Evolutionary conservation across 192 early-diverging fungal genomes (phyloP).

Genomic region (Coemansia sp.): DNA sequence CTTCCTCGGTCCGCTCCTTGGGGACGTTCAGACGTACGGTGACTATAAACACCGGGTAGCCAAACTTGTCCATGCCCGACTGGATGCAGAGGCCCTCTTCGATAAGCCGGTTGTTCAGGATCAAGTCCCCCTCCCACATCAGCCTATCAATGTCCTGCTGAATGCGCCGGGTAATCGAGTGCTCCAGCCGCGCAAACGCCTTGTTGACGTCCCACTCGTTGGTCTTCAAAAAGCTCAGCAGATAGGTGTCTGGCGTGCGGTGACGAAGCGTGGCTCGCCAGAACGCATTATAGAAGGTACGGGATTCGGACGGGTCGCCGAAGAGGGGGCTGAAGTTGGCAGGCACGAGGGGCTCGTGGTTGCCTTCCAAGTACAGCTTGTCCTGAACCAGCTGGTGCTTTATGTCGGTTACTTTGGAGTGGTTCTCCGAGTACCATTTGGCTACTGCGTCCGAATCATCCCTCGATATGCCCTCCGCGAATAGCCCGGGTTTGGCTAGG

Average conservation of each 20-base stretch:
- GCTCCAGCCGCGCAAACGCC: constrained; percentile 63
- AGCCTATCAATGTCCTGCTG: constrained; percentile 58
- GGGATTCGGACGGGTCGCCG: constrained; percentile 9
- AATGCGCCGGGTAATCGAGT: constrained; percentile 68
- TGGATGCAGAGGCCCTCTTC: constrained; percentile 48
- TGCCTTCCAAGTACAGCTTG: constrained; percentile 35
- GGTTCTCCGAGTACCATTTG: constrained; percentile 38
- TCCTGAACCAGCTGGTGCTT: constrained; percentile 30
- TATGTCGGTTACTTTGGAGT: constrained; percentile 5
- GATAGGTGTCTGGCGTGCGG: constrained; percentile 63
- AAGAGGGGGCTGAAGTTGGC: constrained; percentile 33
- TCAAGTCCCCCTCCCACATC: constrained; percentile 58
- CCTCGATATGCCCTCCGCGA: constrained; percentile 2
- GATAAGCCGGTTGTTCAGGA: constrained; percentile 44
- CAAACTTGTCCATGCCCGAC: constrained; percentile 50
- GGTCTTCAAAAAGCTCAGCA: constrained; percentile 73
- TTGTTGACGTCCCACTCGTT: constrained; percentile 72
- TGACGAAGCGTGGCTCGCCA: constrained; percentile 37
- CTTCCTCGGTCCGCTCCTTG: constrained; percentile 22
- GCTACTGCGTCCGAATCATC: constrained; percentile 8
- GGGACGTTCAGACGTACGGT: constrained; percentile 22
- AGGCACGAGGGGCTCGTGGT: constrained; percentile 16
- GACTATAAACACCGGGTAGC: constrained; percentile 46
- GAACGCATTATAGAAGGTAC: constrained; percentile 30
- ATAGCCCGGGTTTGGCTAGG: neutral